Evolutionary conservation across 2,329 filamentous ascomycete genomes (phyloP), one percentile per base, ranked within the genome.

Genomic region (Dichotomopilus funicola): DNA sequence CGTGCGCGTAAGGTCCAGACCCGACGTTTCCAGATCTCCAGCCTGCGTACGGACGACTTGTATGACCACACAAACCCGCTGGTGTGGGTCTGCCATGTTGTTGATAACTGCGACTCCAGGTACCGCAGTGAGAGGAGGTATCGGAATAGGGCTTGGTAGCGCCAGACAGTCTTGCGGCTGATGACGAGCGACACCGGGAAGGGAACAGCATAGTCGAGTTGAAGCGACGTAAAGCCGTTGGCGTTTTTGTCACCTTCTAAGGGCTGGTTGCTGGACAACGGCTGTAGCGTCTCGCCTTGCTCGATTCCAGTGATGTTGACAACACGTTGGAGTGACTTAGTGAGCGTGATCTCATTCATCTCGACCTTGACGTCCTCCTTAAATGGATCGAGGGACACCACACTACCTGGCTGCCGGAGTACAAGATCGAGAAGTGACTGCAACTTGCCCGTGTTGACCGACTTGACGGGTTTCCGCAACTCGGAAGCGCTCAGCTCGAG

Each of bases 331-430:
- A 99, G 77, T 74, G 91, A 95, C 67, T 95, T 95, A 10, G 91
- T 95, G 46, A 99, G 81, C 5, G 90, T 89, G 41, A 92, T 86
- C 64, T 96, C 91, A 69, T 96, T 96, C 88, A 97, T 96, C 65
- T 91, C 87, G 27, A 99, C 90, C 71, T 95, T 95, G 70, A 99
- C 89, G 67, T 99, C 92, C 72, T 99, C 94, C 68, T 97, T 99
- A 78, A 95, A 99, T 0, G 92, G 91, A 68, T 99, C 94, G 56
- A 95, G 81, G 0, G 91, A 91, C 11, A 95, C 92, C 48, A 96
- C 88, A 65, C 88, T 96, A 43, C 94, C 94, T 1, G 94, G 91
- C 66, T 99, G 94, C n/a, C 94, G 89, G 49, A 99, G 79, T 0
- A 96, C 92, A 33, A 97, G 81, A 69, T 99, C 94, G n/a, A 99